These are phyloP conservation scores for Leccinum arenicola DNA, from an alignment of 768 basidiomycete genomes.

Conservation along the genomic window DNA sequence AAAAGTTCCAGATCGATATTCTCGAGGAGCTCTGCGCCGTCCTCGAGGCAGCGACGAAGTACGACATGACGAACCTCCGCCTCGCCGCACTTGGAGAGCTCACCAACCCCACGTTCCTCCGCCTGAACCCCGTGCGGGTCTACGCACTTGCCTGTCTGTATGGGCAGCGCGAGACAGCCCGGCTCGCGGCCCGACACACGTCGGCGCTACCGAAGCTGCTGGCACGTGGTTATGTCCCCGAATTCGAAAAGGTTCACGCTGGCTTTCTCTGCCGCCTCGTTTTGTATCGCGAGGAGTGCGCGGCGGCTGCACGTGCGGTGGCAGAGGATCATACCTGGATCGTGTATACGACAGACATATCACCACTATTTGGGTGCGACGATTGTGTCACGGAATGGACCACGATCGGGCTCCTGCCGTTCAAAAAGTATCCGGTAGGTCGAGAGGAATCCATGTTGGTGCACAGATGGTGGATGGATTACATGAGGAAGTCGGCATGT, in stretches of 20 bases:
- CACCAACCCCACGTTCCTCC: slow-evolving; percentile 1
- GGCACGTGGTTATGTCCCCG: not conserved
- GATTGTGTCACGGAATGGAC: not conserved
- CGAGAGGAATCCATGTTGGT: not conserved
- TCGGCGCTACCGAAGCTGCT: slow-evolving; percentile 5
- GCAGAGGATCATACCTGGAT: slow-evolving; percentile 13
- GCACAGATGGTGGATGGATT: slow-evolving; percentile 17
- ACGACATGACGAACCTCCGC: slow-evolving; percentile 13
- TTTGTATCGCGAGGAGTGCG: slow-evolving; percentile 11
- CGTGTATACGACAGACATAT: no score
- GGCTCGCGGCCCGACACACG: slow-evolving; percentile 10
- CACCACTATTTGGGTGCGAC: slow-evolving; percentile 2
- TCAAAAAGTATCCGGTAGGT: slow-evolving; percentile 1
- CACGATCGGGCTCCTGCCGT: not conserved
- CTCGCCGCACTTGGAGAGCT: slow-evolving; percentile 3
- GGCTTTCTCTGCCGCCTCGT: slow-evolving; percentile 5
- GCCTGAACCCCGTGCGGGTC: slow-evolving; percentile 1
- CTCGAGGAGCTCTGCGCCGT: slow-evolving; percentile 4
- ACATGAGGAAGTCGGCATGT: slow-evolving; percentile 10
- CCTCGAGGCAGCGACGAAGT: slow-evolving; percentile 13
- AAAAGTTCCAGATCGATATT: not conserved
- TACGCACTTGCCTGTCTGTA: slow-evolving; percentile 17
- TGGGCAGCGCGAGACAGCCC: not conserved
- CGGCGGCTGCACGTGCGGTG: not conserved
- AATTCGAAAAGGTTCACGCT: slow-evolving; percentile 13